phyloP scores from a whole-genome alignment of 495 filamentous ascomycete species.

The Rusavskia elegans region DNA sequence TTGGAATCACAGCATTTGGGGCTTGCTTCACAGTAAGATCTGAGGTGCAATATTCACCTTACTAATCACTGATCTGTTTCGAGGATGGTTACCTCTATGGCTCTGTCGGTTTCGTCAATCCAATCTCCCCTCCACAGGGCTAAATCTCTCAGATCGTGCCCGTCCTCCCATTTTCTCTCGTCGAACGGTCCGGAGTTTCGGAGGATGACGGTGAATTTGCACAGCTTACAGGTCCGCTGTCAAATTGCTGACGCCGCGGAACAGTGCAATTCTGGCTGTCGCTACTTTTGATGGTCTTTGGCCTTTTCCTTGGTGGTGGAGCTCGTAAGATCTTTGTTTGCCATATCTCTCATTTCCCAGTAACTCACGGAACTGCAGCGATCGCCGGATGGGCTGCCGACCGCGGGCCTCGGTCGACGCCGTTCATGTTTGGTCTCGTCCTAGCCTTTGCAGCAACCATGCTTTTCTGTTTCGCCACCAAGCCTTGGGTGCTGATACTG shows the following conservation, averaged over 20 bases:
- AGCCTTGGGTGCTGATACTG: constrained; percentile 45
- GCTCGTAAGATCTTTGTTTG: neutral
- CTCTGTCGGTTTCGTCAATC: neutral
- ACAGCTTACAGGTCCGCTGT: neutral
- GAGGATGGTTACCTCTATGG: constrained; percentile 6
- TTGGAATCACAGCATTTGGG: constrained; percentile 5
- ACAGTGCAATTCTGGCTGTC: constrained; percentile 8
- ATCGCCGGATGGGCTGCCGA: constrained; percentile 40
- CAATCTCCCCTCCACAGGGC: neutral
- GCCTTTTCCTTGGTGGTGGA: neutral
- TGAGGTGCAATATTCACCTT: no score
- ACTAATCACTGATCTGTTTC: neutral
- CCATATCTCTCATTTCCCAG: neutral
- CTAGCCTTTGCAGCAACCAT: constrained; percentile 48
- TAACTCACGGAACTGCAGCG: constrained; percentile 8
- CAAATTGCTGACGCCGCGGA: neutral
- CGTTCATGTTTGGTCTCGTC: constrained; percentile 53
- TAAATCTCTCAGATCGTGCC: constrained; percentile 1
- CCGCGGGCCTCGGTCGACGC: constrained; percentile 47
- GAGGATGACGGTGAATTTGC: constrained; percentile 1
- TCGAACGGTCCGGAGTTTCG: constrained; percentile 2
- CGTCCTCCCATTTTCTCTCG: constrained; percentile 6
- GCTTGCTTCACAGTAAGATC: constrained; percentile 1
- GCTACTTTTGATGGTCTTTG: constrained; percentile 1
- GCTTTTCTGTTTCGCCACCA: constrained; percentile 51